Conservation (phyloP, 352 stramenopile genomes). For the Globisporangium rhizosaccharum region DNA sequence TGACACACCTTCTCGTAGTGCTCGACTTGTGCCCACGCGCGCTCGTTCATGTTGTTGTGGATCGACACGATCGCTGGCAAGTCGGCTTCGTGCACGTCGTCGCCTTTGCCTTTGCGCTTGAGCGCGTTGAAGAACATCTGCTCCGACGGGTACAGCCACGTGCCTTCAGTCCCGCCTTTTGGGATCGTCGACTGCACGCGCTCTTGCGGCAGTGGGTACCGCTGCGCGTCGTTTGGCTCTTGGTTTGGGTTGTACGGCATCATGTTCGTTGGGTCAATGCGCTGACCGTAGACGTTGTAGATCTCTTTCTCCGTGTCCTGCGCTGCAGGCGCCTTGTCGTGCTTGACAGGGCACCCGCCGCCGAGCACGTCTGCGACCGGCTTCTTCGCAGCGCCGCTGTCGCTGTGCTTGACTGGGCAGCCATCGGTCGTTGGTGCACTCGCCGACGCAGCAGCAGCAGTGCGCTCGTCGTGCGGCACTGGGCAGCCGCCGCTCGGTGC, state of each 20-base stretch:
- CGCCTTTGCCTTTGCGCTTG: constrained; percentile 95
- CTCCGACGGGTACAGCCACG: constrained; percentile 97
- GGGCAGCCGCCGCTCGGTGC: constrained; percentile 25
- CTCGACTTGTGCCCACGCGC: constrained; percentile 95
- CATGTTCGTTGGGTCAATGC: constrained; percentile 96
- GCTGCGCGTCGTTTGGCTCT: constrained; percentile 89
- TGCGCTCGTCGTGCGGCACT: constrained; percentile 41
- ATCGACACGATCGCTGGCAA: constrained; percentile 96
- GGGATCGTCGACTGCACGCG: constrained; percentile 95
- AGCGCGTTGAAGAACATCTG: constrained; percentile 99
- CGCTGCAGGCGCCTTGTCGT: constrained; percentile 16
- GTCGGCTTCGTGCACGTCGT: constrained; percentile 93
- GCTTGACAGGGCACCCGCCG: constrained; percentile 54
- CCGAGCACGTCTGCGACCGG: constrained; percentile 18
- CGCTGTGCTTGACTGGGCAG: constrained; percentile 72
- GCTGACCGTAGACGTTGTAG: constrained; percentile 98
- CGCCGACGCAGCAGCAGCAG: constrained; percentile 2
- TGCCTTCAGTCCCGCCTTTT: constrained; percentile 92
- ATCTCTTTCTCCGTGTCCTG: constrained; percentile 35
- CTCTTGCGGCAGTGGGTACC: constrained; percentile 86
- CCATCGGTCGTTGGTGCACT: constrained; percentile 19
- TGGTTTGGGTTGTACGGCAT: constrained; percentile 97
- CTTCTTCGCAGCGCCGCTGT: constrained; percentile 12
- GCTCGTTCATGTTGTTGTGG: constrained; percentile 99
- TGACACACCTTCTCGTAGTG: constrained; percentile 95